These are phyloP conservation scores for Elongisporangium prolatum DNA, from an alignment of 352 stramenopile genomes.

Conservation along the genomic window DNA sequence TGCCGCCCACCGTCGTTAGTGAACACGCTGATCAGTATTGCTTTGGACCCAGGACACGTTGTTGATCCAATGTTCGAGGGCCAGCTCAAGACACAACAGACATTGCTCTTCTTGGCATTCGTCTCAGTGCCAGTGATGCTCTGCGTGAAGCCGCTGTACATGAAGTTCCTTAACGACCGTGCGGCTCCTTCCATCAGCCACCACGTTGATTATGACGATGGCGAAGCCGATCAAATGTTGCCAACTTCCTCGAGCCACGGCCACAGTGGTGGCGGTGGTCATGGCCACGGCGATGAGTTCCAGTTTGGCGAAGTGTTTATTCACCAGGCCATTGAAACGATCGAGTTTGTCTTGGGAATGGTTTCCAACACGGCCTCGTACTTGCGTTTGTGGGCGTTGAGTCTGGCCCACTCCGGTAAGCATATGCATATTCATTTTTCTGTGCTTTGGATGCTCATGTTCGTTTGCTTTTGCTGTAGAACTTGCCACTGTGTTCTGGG, in stretches of 20 bases:
- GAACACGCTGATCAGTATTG: constrained; percentile 99
- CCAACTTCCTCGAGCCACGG: constrained; percentile 27
- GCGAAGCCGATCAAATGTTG: constrained; percentile 56
- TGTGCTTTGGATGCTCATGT: constrained; percentile 13
- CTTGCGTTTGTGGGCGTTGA: constrained; percentile 98
- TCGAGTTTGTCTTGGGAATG: constrained; percentile 99
- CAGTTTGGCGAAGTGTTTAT: constrained; percentile 98
- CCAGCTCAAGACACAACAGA: constrained; percentile 86
- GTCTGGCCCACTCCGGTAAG: constrained; percentile 94
- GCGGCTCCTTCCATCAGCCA: constrained; percentile 47
- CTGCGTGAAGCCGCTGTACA: constrained; percentile 92
- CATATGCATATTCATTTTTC: neutral
- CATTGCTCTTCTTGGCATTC: constrained; percentile 93
- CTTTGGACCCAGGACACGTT: constrained; percentile 90
- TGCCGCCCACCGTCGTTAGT: constrained; percentile 97
- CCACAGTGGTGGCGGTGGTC: constrained; percentile 28
- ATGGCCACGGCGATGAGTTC: constrained; percentile 79
- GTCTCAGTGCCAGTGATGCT: constrained; percentile 96
- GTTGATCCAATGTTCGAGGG: constrained; percentile 95
- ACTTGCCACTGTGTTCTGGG: constrained; percentile 94
- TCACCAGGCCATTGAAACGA: constrained; percentile 99
- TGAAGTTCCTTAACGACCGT: constrained; percentile 75
- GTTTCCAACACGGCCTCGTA: constrained; percentile 99
- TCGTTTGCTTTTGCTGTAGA: constrained; percentile 42
- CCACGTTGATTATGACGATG: constrained; percentile 79